Evolutionary conservation across 805 yeast genomes (phyloP).

Genomic region (Zygosaccharomyces gambellarensis): DNA sequence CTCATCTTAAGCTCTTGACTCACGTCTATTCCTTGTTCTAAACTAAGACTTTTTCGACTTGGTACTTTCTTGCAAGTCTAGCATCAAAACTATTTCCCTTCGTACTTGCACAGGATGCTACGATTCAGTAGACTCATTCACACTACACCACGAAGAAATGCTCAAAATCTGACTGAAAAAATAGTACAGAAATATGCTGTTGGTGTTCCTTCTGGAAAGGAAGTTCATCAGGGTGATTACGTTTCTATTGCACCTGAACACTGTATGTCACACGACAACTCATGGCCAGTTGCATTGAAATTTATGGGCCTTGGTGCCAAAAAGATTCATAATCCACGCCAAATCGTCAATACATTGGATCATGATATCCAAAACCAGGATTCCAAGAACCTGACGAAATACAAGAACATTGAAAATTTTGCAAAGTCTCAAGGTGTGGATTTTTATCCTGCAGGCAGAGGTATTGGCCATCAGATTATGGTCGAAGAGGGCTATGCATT

Average conservation of each 20-base stretch:
- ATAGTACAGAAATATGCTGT: conserved; percentile 92
- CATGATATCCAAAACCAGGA: conserved; percentile 95
- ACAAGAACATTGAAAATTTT: conserved; percentile 80
- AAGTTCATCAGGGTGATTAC: conserved; percentile 85
- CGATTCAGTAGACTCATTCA: conserved; percentile 26
- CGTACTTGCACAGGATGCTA: conserved; percentile 17
- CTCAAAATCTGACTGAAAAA: conserved; percentile 90
- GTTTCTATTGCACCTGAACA: conserved; percentile 93
- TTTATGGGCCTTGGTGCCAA: conserved; percentile 93
- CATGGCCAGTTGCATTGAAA: conserved; percentile 98
- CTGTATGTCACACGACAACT: conserved; percentile 98
- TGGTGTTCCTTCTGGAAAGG: conserved; percentile 68
- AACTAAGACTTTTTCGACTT: too few relatives aligned
- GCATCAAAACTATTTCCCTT: background rate
- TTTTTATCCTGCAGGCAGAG: conserved; percentile 98
- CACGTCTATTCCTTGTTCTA: too few relatives aligned
- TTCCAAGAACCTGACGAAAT: conserved; percentile 84
- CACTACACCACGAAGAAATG: conserved; percentile 18
- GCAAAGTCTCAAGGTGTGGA: conserved; percentile 89
- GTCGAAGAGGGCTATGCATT: conserved; percentile 98
- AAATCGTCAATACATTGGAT: conserved; percentile 92
- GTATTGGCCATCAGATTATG: conserved; percentile 99
- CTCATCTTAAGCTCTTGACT: background rate
- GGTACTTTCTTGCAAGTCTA: too few relatives aligned
- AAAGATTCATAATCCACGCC: conserved; percentile 75